phyloP scores from a whole-genome alignment of 2,329 filamentous ascomycete genomes.

The Colletotrichum cuscutae region DNA sequence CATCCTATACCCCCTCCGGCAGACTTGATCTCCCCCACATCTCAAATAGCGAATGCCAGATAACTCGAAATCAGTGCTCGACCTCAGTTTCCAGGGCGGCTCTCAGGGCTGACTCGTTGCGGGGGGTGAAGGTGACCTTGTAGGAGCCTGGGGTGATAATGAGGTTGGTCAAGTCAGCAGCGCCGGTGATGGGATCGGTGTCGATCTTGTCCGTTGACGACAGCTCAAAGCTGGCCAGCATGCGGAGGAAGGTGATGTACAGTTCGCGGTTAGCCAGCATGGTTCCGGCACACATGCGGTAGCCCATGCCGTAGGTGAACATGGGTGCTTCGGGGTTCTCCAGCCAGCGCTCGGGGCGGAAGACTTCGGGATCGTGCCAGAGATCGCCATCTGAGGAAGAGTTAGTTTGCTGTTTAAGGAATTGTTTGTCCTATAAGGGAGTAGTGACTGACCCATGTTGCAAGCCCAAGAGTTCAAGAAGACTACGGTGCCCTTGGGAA shows the following conservation, averaged over 20 bases:
- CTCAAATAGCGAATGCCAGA: no score
- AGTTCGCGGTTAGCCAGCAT: constrained; percentile 64
- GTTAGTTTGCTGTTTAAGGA: not conserved
- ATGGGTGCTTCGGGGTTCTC: constrained; percentile 54
- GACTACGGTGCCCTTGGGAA: constrained; percentile 63
- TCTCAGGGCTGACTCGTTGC: constrained; percentile 9
- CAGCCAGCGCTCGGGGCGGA: constrained; percentile 60
- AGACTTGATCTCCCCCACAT: no score
- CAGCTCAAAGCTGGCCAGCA: constrained; percentile 61
- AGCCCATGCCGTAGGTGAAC: constrained; percentile 64
- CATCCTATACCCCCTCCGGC: not conserved
- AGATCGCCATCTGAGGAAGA: constrained; percentile 59
- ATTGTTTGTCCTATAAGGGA: constrained; percentile 59
- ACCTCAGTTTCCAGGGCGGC: not conserved
- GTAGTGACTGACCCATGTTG: constrained; percentile 38
- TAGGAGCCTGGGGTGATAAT: constrained; percentile 12
- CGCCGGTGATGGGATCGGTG: constrained; percentile 20
- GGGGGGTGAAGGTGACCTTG: constrained; percentile 18
- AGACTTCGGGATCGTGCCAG: constrained; percentile 73
- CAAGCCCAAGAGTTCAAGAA: constrained; percentile 46
- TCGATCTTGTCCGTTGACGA: constrained; percentile 40
- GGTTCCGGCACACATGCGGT: constrained; percentile 64
- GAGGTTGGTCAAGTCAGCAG: constrained; percentile 24
- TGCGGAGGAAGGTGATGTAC: constrained; percentile 61
- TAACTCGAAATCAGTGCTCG: not conserved